Evolutionary conservation across 108 stramenopile genomes (phyloP), one percentile per base, ranked within the genome.

Genomic region (Pseudonitzschia delicatissima): DNA sequence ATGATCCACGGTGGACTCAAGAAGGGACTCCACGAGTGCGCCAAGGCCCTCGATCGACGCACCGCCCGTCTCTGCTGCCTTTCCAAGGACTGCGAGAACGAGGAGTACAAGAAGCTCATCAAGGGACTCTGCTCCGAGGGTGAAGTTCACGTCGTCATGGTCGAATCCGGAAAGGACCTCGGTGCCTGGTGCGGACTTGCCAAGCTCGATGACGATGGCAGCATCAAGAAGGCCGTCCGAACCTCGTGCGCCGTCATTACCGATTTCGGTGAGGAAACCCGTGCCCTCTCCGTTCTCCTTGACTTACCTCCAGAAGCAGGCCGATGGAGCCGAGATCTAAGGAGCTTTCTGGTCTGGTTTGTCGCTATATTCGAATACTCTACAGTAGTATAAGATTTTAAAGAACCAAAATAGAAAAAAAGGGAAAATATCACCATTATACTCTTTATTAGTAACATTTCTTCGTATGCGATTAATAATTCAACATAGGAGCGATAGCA

Each of bases 11-110:
- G 96, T 61, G 98, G 99, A 62, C 93, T 99, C 53, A 91, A 92
- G 78, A 96, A 98, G 77, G 99, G 98, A 26, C 93, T 99, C 42
- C 99, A 97, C 82, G 99, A 99, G 81, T 96, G 96, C 72, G 93
- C 95, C 79, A 98, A 98, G 95, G 99, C 93, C 57, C 93, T 99
- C 63, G 98, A 99, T 67, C 83, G 94, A 33, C 91, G 93, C 28
- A 82, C 96, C 28, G 98, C 97, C 68, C 95, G 97, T 67, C 88
- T 99, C 47, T 99, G 99, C 90, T 98, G 96, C 79, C 95, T 99
- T 35, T 88, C 97, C 78, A 95, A 95, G 81, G 94, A 98, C 84
- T 99, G 99, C 90, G 98, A 99, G 58, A 96, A 98, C 74, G 96
- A 93, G 45, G 97, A 97, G 77, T 99, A 98, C 96, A 96, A 92